Evolutionary conservation across 1,284 basidiomycete genomes (phyloP).

Genomic region (Ganoderma resinaceum): DNA sequence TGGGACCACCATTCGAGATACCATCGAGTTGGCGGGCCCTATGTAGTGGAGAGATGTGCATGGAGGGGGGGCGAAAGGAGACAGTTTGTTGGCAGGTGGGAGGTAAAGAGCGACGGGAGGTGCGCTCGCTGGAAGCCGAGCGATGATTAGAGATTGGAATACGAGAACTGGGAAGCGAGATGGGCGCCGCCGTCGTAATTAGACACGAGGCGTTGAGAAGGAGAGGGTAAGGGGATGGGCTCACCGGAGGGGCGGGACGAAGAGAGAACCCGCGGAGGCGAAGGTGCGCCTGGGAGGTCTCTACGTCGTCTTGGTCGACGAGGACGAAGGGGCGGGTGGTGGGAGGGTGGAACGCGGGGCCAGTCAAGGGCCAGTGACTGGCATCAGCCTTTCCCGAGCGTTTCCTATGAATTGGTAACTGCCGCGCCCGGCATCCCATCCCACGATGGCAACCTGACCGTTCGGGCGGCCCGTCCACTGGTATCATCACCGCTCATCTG

Average conservation of each 20-base stretch:
- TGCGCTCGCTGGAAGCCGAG: slow-evolving; percentile 34
- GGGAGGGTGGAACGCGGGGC: slow-evolving; percentile 12
- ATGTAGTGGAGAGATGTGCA: slow-evolving; percentile 34
- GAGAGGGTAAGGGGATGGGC: slow-evolving; percentile 4
- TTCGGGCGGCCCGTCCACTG: neutral
- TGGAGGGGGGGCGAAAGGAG: slow-evolving; percentile 27
- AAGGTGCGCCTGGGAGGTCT: slow-evolving; percentile 21
- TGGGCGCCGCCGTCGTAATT: slow-evolving; percentile 14
- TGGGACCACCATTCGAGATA: slow-evolving; percentile 11
- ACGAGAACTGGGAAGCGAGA: slow-evolving; percentile 18
- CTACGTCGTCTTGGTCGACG: slow-evolving; percentile 32
- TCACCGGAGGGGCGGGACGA: slow-evolving; percentile 20
- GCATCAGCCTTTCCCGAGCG: slow-evolving; percentile 4
- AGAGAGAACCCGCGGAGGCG: slow-evolving; percentile 24
- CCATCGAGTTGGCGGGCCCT: slow-evolving; percentile 23
- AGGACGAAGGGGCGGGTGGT: slow-evolving; percentile 18
- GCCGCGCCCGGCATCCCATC: slow-evolving; percentile 21
- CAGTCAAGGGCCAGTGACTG: slow-evolving; percentile 11
- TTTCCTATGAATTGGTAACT: slow-evolving; percentile 18
- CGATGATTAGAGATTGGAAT: slow-evolving; percentile 29
- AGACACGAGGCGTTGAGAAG: slow-evolving; percentile 3
- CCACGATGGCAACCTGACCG: slow-evolving; percentile 8
- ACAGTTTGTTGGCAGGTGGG: slow-evolving; percentile 18
- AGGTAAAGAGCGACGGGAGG: slow-evolving; percentile 41
- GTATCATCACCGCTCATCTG: neutral